Percentiles rank a stretch among this genome's conserved stretches.
Conservation (phyloP, 306 rosid species). For the Carpinus viminea region DNA sequence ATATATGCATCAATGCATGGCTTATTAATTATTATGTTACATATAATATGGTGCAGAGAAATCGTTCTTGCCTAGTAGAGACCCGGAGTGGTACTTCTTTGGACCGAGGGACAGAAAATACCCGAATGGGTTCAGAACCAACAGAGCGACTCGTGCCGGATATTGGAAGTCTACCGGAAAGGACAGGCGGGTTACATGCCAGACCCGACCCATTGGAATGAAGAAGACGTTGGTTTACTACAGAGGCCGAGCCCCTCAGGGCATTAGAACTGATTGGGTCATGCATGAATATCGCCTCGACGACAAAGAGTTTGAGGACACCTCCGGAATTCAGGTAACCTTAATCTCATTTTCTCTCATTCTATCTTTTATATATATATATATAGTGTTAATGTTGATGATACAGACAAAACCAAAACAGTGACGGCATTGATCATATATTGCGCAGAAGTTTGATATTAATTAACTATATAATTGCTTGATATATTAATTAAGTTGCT, state of each 20-base stretch:
- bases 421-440: not conserved
- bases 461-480: too few relatives aligned
- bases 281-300: slow-evolving; percentile 98
- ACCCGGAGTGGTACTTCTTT: slow-evolving; percentile 98
- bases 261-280: slow-evolving; percentile 94
- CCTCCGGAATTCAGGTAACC: slow-evolving; percentile 70
- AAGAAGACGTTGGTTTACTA: slow-evolving; percentile 96
- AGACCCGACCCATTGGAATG: slow-evolving; percentile 88
- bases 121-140: slow-evolving; percentile 95
- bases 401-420: not conserved
- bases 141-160: slow-evolving; percentile 95
- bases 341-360: too few relatives aligned
- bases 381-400: too few relatives aligned
- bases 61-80: slow-evolving; percentile 94
- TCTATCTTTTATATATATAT: too few relatives aligned
- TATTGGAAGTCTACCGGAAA: slow-evolving; percentile 98
- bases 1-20: too few relatives aligned
- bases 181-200: slow-evolving; percentile 73
- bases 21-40: not conserved
- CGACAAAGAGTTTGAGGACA: slow-evolving; percentile 74
- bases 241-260: slow-evolving; percentile 98
- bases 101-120: slow-evolving; percentile 93
- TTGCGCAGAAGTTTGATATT: too few relatives aligned
- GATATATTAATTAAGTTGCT: too few relatives aligned
- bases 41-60: slow-evolving; percentile 48